Percentiles rank a stretch among this genome's conserved stretches.
Evolutionary conservation across 164 flowering plant species (phyloP).

Genomic region (Euptelea pleiosperma): DNA sequence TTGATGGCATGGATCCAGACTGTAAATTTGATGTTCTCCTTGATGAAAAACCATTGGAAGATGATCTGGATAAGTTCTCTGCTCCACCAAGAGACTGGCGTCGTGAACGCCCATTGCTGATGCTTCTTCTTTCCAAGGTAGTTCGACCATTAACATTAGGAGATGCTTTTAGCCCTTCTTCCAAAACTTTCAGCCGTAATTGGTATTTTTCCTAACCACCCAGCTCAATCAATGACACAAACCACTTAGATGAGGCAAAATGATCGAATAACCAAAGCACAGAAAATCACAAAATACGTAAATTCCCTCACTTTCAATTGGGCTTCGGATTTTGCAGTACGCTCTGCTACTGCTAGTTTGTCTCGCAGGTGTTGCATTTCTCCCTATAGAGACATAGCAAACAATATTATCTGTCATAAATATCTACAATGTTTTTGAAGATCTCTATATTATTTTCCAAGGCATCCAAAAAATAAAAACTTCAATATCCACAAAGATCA

Average conservation of each 20-base stretch:
- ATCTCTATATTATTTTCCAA: too few relatives aligned
- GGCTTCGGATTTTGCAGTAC: conserved; percentile 92
- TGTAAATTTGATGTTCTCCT: conserved; percentile 64
- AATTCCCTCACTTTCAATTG: conserved; percentile 90
- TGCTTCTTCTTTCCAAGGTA: conserved; percentile 65
- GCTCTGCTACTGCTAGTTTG: conserved; percentile 81
- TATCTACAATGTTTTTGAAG: too few relatives aligned
- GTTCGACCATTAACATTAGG: conserved; percentile 43
- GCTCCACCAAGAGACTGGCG: conserved; percentile 95
- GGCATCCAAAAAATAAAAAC: too few relatives aligned
- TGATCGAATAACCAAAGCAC: too few relatives aligned
- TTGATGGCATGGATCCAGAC: conserved; percentile 45
- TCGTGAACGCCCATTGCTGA: conserved; percentile 83
- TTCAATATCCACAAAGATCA: too few relatives aligned
- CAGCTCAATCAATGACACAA: background rate
- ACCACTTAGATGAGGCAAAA: too few relatives aligned
- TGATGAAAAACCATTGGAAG: conserved; percentile 72
- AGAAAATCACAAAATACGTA: conserved; percentile 12
- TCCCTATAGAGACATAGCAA: too few relatives aligned
- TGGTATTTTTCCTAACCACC: conserved; percentile 71
- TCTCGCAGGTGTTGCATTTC: conserved; percentile 98
- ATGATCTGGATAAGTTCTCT: conserved; percentile 61
- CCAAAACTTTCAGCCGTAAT: conserved; percentile 77
- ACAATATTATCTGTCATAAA: background rate
- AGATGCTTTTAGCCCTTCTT: conserved; percentile 72